Evolutionary conservation across 2,329 filamentous ascomycete genomes (phyloP), one percentile per base, ranked within the genome.

Genomic region (Exophiala aquamarina): DNA sequence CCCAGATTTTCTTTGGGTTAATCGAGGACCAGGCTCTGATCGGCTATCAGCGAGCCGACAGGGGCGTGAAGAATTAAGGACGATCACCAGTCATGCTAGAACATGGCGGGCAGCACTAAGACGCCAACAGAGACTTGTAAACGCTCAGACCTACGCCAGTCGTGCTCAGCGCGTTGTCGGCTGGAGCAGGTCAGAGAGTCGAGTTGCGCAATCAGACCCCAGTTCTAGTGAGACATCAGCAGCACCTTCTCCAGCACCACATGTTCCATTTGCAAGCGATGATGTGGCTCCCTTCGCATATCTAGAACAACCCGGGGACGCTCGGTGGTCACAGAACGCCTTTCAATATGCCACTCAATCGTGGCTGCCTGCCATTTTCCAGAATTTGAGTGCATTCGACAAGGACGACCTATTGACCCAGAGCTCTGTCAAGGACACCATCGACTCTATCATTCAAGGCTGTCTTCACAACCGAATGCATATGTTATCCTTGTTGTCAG

Each of bases 1-100:
- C 38, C 51, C 47, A 17, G 51, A 54, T 26, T 54, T 54, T 28
- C 51, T 54, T 38, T 54, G 51, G 51, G 44, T 54, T 23, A 54
- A 54, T 28, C 44, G 51, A n/a, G 48, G 43, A 11, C 47, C 51
- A 29, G 51, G 50, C 14, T 54, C 51, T 9, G 51, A 50, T 10
- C 44, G 39, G 15, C 38, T 54, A 18, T 48, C 47, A 9, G 41
- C 51, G 6, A 54, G 43, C 15, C 44, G 51, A 44, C 47, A 50
- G 26, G 47, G 50, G 36, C 40, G 51, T 18, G 51, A 54, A 19
- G 51, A 50, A 20, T 44, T 54, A 28, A 47, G 51, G 41, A 50
- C 47, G 10, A 54, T 54, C 26, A 54, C 51, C 33, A 54, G 41
- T 33, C 51, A 54, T 43, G 51, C 51, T 14, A 41, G 51, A 33